phyloP scores from a whole-genome alignment of 148 eudicot species.

The Hydrangea macrophylla region DNA sequence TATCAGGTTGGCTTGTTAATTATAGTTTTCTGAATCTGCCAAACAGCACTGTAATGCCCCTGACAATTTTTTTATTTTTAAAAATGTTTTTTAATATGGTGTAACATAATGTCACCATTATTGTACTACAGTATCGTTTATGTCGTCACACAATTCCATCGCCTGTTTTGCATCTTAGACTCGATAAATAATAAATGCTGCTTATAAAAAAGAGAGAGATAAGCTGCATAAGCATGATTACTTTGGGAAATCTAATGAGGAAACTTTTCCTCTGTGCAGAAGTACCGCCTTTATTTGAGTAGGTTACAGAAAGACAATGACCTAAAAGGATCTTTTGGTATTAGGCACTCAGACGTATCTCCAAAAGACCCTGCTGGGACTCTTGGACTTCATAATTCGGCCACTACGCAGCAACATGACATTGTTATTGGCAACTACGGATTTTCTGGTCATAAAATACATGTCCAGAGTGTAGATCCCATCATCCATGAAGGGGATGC shows the following conservation, averaged over 20 bases:
- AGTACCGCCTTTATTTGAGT: constrained; percentile 85
- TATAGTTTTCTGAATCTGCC: not conserved
- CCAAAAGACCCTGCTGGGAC: constrained; percentile 42
- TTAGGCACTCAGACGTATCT: constrained; percentile 44
- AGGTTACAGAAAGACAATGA: constrained; percentile 66
- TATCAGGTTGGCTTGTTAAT: not conserved
- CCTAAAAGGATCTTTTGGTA: constrained; percentile 39
- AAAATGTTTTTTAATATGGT: too few relatives aligned
- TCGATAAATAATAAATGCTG: not conserved
- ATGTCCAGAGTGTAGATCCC: constrained; percentile 30
- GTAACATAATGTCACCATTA: too few relatives aligned
- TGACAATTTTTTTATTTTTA: too few relatives aligned
- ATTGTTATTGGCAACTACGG: constrained; percentile 24
- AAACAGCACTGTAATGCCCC: not conserved
- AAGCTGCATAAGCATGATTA: not conserved
- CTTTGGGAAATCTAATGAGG: constrained; percentile 9
- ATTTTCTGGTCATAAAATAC: constrained; percentile 29
- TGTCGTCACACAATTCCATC: not conserved
- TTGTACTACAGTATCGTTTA: too few relatives aligned
- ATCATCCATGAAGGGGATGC: constrained; percentile 28
- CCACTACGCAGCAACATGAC: constrained; percentile 33
- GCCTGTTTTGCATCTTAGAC: too few relatives aligned
- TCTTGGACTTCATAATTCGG: constrained; percentile 41
- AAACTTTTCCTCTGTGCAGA: constrained; percentile 52
- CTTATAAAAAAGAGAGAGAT: not conserved